These are phyloP conservation scores for Lichina pygmaea DNA, from an alignment of 495 filamentous ascomycete species.

Conservation along the genomic window DNA sequence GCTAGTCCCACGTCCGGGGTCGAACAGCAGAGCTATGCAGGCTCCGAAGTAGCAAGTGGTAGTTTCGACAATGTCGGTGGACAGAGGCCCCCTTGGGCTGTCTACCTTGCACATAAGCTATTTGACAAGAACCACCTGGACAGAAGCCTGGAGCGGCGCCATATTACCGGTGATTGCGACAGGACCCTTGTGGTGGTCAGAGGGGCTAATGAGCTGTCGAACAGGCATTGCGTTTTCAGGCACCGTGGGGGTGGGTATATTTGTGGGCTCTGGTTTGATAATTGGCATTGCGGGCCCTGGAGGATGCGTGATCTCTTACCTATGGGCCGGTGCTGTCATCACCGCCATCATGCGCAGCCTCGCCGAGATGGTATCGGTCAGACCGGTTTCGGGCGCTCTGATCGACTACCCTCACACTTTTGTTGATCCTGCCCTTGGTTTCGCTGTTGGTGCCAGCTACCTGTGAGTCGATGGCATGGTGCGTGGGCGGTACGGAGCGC, in stretches of 20 bases:
- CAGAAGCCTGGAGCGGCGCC: not conserved
- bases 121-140: not conserved
- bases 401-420: constrained; percentile 20
- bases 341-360: constrained; percentile 22
- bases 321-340: constrained; percentile 15
- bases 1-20: no score
- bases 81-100: no score
- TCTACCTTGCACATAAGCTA: not conserved
- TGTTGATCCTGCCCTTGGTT: constrained; percentile 20
- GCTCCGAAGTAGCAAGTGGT: no score
- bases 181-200: not conserved
- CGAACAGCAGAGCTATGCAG: no score
- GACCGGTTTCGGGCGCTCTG: constrained; percentile 20
- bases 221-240: constrained; percentile 17
- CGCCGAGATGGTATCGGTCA: constrained; percentile 20
- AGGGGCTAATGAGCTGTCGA: not conserved
- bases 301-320: constrained; percentile 17
- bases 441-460: constrained; percentile 19
- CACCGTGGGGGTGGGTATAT: constrained; percentile 21
- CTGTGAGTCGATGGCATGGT: constrained; percentile 11
- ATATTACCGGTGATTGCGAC: not conserved
- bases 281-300: constrained; percentile 16
- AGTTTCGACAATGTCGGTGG: no score
- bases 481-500: not conserved
- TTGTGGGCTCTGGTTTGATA: constrained; percentile 17